phyloP scores from a whole-genome alignment of 768 basidiomycete species.

The Pleurotus cornucopiae region DNA sequence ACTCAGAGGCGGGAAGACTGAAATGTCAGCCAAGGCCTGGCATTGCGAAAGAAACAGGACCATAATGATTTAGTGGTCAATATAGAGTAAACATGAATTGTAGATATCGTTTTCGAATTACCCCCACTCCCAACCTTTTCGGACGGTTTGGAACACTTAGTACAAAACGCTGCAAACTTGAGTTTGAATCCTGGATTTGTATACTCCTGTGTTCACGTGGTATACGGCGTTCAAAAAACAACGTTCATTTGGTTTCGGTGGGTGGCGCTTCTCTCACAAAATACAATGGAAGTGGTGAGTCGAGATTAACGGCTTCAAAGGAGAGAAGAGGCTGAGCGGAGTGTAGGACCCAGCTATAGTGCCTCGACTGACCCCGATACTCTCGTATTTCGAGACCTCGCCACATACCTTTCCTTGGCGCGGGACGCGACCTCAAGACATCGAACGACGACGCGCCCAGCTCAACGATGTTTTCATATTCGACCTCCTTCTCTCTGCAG shows the following conservation, averaged over 20 bases:
- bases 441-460: slow-evolving; percentile 56
- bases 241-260: no score
- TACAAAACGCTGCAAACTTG: no score
- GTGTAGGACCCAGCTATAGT: slow-evolving; percentile 14
- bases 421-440: slow-evolving; percentile 46
- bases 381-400: slow-evolving; percentile 50
- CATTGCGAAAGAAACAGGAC: no score
- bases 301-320: slow-evolving; percentile 5
- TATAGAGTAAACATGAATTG: no score
- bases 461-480: slow-evolving; percentile 67
- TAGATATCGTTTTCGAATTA: no score
- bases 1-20: slow-evolving; percentile 13
- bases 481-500: slow-evolving; percentile 65
- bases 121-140: no score
- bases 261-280: no score
- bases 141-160: no score
- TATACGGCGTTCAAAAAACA: no score
- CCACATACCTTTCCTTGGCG: slow-evolving; percentile 57
- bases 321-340: slow-evolving; percentile 17
- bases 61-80: no score
- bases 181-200: no score
- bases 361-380: slow-evolving; percentile 14
- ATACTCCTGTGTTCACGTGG: no score
- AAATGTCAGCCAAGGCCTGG: neutral
- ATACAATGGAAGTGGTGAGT: slow-evolving; percentile 5